phyloP scores from a whole-genome alignment of 1,284 basidiomycete species.

The Trametes versicolor region DNA sequence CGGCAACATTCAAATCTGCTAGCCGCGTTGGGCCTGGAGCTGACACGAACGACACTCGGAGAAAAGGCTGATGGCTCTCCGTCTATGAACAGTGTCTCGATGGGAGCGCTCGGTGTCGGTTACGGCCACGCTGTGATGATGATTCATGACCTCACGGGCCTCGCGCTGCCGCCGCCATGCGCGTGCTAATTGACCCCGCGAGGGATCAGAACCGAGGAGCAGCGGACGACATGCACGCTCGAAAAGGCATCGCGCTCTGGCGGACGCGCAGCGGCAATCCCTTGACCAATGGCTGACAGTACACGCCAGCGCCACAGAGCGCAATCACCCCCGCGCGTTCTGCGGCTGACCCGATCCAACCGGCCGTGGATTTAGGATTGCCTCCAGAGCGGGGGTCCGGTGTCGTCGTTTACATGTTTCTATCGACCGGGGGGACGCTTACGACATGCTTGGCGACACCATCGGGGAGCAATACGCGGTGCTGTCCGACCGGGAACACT shows the following conservation, averaged over 20 bases:
- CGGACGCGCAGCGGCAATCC: conserved; percentile 15
- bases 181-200: conserved; percentile 7
- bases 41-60: conserved; percentile 16
- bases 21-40: conserved; percentile 29
- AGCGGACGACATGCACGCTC: conserved; percentile 21
- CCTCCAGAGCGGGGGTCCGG: neutral
- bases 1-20: conserved; percentile 27
- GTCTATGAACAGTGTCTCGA: neutral
- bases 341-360: conserved; percentile 11
- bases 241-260: conserved; percentile 26
- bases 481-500: neutral
- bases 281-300: conserved; percentile 21
- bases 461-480: neutral
- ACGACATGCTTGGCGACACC: neutral
- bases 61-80: conserved; percentile 15
- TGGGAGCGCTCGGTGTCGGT: conserved; percentile 10
- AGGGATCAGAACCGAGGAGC: conserved; percentile 24
- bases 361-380: conserved; percentile 8
- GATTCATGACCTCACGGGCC: conserved; percentile 15
- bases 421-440: conserved; percentile 3
- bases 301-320: conserved; percentile 26
- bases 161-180: conserved; percentile 9
- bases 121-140: conserved; percentile 14
- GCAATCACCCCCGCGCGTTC: conserved; percentile 11
- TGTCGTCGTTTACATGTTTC: conserved; percentile 12